Percentiles rank a stretch among this genome's conserved stretches.
Evolutionary conservation across 2,329 filamentous ascomycete genomes (phyloP).

Genomic region (Knoxdaviesia capensis): DNA sequence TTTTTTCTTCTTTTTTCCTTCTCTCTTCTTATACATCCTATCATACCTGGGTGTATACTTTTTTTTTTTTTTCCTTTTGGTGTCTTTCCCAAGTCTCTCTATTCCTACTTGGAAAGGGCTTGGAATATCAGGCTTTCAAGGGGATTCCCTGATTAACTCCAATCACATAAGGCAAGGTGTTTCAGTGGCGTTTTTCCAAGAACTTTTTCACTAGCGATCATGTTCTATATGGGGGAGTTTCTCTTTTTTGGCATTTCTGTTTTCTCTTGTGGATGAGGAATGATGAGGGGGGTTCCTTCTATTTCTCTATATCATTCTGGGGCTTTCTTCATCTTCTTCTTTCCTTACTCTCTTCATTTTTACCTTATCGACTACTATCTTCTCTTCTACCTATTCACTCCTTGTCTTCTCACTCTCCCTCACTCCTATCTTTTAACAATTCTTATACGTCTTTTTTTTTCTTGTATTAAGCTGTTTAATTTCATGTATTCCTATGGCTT

Average conservation of each 20-base stretch:
- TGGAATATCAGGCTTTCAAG: no score
- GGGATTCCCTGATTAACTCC: no score
- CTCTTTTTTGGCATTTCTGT: background rate
- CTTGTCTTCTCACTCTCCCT: background rate
- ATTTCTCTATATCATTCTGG: conserved; percentile 2
- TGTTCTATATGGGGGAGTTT: no score
- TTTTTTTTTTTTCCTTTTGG: background rate
- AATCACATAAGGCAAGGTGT: no score
- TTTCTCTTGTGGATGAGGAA: background rate
- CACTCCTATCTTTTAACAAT: background rate
- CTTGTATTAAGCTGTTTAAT: background rate
- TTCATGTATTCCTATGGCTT: conserved; percentile 1
- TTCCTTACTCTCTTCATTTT: background rate
- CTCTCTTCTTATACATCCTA: conserved; percentile 1
- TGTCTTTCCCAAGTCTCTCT: background rate
- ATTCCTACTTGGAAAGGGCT: no score
- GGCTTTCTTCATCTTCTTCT: conserved; percentile 2
- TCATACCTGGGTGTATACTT: background rate
- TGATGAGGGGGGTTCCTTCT: background rate
- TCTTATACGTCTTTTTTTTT: background rate
- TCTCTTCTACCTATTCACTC: background rate
- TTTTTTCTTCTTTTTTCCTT: conserved; percentile 6
- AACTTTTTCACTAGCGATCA: no score
- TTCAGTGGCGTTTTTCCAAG: no score
- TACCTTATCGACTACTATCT: background rate